Evolutionary conservation across 805 yeast genomes (phyloP), one percentile per base, ranked within the genome.

Genomic region (Sugiyamaella floridensis): DNA sequence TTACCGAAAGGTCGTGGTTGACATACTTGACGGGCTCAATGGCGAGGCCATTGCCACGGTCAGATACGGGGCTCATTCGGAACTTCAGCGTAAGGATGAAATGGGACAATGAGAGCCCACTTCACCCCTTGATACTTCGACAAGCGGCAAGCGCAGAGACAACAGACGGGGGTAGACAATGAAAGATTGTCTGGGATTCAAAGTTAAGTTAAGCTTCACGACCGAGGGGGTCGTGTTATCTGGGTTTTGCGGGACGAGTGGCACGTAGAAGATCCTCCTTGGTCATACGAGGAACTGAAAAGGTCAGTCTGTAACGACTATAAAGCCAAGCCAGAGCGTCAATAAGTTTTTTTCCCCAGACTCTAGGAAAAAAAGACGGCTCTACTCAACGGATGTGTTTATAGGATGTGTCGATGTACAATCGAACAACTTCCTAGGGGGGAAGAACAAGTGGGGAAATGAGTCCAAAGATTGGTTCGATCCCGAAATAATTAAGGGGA

Each of bases 1-100:
- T 77, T 45, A 82, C 83, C 8, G 95, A 84, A 48, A 87, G 74
- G 55, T 84, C 87, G 67, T 85, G 92, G 69, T 90, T 90, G 61
- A 89, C 81, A 64, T 76, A 82, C 55, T 58, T 60, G 45, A 47
- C 43, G 50, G 32, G 42, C 34, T 43, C n/a, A 16, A 15, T 14
- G 22, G 50, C 45, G 20, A 40, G 32, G 37, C 37, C 37, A 14
- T 14, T 32, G 12, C 37, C 37, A 32, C n/a, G 37, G 37, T 32
- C 37, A 11, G 37, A 32, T 4, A 32, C 37, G 37, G 37, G 37
- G 37, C 37, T 32, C 37, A 32, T 32, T 10, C 37, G 37, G 37
- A 9, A 40, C 15, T 14, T 46, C 42, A 6, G 47, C 32, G n/a
- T 22, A n/a, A 15, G n/a, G 19, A 42, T 42, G 41, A 37, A 45